Evolutionary conservation across 768 basidiomycete genomes (phyloP), one percentile per base, ranked within the genome.

Genomic region (Omphalotus guepiniiformis): DNA sequence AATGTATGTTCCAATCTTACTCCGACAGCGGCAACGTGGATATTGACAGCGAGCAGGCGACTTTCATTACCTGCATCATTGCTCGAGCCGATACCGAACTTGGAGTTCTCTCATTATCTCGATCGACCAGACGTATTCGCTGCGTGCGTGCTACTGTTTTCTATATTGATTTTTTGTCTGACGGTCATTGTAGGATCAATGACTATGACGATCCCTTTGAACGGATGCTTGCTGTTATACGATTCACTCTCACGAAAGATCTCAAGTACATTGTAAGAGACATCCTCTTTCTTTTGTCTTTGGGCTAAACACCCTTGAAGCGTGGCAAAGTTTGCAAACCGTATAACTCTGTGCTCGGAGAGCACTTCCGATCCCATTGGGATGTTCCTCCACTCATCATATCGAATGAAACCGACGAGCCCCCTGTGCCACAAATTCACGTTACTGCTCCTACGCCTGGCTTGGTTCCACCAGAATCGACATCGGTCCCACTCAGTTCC

Each of bases 81-180:
- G 39, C 77, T 97, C 35, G 94, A 96, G 62, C 94, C 94, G 3
- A 77, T 94, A 55, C 94, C 94, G 4, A 97, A 97, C 68, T 77
- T 97, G 42, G 94, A 97, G 68, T 97, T 93, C 69, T 96, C 90
- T 90, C 85, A 91, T 55, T 94, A 93, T 56, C 74, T 92, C 39
- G 93, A 95, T 65, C 76, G 92, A 55, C 89, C 93, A 6, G 93
- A 96, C 65, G 69, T 92, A 37, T 93, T 97, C 60, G 86, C 85
- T 58, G 83, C 91, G 93, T 96, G 63, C 71, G 85, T 80, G 9
- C 6, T 16, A 35, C 2, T 4, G 18, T 15, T 11, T 32, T 28
- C 25, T 26, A 25, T 21, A 11, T 56, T 18, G 3, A 42, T 18
- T 9, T 30, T 19, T 35, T 45, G 41, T 49, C n/a, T 47, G 23